Conservation (phyloP, 2,329 filamentous ascomycete species). For the Colletotrichum lini region DNA sequence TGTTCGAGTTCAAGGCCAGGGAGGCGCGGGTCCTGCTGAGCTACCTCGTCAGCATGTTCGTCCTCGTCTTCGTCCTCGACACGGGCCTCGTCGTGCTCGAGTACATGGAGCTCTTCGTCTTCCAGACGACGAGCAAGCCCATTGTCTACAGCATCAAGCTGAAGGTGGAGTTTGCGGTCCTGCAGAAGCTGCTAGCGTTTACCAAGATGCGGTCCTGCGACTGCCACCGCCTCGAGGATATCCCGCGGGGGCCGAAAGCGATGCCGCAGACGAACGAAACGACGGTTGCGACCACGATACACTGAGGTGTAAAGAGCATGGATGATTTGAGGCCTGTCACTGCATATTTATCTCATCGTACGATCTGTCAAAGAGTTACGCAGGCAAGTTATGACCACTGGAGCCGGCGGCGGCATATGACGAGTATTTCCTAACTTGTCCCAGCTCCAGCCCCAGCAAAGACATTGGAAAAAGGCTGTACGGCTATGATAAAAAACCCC, state of each 20-base stretch:
- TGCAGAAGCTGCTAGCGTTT: conserved; percentile 53
- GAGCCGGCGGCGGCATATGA: too few species aligned
- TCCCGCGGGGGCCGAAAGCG: not conserved
- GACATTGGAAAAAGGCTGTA: too few species aligned
- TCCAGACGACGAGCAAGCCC: conserved; percentile 41
- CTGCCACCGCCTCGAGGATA: conserved; percentile 16
- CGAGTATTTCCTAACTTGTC: too few species aligned
- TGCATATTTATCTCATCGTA: too few species aligned
- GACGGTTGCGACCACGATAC: conserved; percentile 29
- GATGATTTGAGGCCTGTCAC: too few species aligned
- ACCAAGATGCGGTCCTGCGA: conserved; percentile 27
- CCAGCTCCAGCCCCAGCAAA: too few species aligned
- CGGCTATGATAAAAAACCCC: too few species aligned
- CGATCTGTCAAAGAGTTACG: too few species aligned
- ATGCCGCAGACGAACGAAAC: not conserved
- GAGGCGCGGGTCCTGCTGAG: conserved; percentile 49
- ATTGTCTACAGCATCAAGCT: conserved; percentile 41
- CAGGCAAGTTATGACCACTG: too few species aligned
- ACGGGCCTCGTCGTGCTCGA: conserved; percentile 54
- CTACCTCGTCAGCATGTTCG: conserved; percentile 57
- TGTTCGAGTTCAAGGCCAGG: conserved; percentile 34
- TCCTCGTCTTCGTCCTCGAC: conserved; percentile 58
- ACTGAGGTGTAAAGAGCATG: not conserved
- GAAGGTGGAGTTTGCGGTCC: conserved; percentile 64
- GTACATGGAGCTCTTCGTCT: conserved; percentile 53